A percentile compares a stretch with the other conserved stretches of the same genome.
These are phyloP conservation scores for Claviceps paspali DNA, from an alignment of 2,329 filamentous ascomycete genomes.

Conservation along the genomic window DNA sequence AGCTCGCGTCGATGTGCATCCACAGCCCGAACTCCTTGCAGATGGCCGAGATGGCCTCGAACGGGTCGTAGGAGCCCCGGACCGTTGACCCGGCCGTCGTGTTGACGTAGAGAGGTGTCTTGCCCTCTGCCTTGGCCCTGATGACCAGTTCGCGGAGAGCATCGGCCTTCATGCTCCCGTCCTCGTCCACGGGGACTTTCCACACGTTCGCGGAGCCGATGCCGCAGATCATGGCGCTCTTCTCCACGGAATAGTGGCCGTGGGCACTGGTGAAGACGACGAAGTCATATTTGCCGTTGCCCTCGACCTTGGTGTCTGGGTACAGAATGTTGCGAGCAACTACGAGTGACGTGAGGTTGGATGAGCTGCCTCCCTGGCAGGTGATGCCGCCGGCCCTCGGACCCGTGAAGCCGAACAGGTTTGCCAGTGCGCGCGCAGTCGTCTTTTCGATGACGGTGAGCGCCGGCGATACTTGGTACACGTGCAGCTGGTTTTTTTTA, in stretches of 20 bases:
- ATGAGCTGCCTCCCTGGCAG: constrained; percentile 69
- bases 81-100: constrained; percentile 92
- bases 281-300: constrained; percentile 52
- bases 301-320: constrained; percentile 58
- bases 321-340: constrained; percentile 78
- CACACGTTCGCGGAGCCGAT: constrained; percentile 63
- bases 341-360: constrained; percentile 73
- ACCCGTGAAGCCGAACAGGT: constrained; percentile 60
- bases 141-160: constrained; percentile 49
- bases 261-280: constrained; percentile 79
- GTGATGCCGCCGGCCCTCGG: constrained; percentile 58
- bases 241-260: constrained; percentile 89
- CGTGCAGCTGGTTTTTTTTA: constrained; percentile 48
- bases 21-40: constrained; percentile 62
- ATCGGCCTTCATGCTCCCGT: constrained; percentile 54
- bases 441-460: constrained; percentile 78
- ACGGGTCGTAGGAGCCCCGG: constrained; percentile 74
- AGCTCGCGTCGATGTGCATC: constrained; percentile 86
- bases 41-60: constrained; percentile 52
- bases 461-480: constrained; percentile 86
- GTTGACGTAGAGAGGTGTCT: constrained; percentile 87
- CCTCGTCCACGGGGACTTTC: constrained; percentile 54
- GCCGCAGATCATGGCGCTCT: constrained; percentile 82
- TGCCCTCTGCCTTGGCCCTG: constrained; percentile 47
- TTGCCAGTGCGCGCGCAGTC: constrained; percentile 57